Conservation (phyloP, 2,329 filamentous ascomycete genomes). For the Apiospora kogelbergensis region DNA sequence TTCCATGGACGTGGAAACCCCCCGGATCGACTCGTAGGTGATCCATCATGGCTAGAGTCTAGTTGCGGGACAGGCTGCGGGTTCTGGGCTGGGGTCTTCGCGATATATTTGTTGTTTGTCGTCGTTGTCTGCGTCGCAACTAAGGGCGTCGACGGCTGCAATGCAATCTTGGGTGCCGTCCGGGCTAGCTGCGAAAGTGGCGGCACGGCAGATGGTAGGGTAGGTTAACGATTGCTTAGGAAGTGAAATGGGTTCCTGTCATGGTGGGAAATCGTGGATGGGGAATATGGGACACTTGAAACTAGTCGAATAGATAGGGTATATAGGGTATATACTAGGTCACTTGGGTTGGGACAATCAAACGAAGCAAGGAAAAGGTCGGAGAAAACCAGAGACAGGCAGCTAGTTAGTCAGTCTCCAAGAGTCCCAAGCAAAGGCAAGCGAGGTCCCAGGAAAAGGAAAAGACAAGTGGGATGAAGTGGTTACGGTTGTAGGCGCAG, state of each 20-base stretch:
- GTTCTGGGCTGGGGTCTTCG: neutral
- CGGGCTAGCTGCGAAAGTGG: neutral
- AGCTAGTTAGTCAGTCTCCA: neutral
- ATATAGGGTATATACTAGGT: constrained; percentile 3
- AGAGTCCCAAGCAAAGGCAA: neutral
- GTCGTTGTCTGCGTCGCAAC: neutral
- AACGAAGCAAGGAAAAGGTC: neutral
- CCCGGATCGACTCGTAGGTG: constrained; percentile 41
- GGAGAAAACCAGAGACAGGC: neutral
- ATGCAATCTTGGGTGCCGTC: neutral
- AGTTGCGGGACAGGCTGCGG: neutral
- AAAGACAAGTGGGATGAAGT: too few relatives aligned
- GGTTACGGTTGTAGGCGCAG: neutral
- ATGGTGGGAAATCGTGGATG: neutral
- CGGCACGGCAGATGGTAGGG: constrained; percentile 2
- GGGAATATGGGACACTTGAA: constrained; percentile 2
- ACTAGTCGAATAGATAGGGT: neutral
- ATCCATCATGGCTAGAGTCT: constrained; percentile 39
- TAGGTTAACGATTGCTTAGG: constrained; percentile 3
- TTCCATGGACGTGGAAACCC: constrained; percentile 58
- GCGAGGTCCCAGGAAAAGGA: neutral
- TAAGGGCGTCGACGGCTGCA: neutral
- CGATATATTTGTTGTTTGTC: neutral
- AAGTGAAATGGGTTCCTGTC: neutral
- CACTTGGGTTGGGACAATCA: neutral